A percentile compares a stretch with the other conserved stretches of the same genome.
These are phyloP conservation scores for Tilletia walkeri DNA, from an alignment of 1,284 basidiomycete species.

Conservation along the genomic window DNA sequence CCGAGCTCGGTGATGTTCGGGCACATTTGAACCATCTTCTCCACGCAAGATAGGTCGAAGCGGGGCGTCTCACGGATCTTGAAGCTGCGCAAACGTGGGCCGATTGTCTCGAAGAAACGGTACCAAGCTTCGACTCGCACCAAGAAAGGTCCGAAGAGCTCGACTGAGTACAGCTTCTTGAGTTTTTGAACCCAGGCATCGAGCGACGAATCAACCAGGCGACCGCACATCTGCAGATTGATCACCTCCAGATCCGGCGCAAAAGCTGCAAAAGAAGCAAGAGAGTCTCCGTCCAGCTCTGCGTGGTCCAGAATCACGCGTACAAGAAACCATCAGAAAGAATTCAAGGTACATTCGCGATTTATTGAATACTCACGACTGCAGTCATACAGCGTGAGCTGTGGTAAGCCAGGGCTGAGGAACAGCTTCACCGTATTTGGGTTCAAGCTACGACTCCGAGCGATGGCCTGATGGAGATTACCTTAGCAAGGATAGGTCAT, in stretches of 20 bases:
- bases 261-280: conserved; percentile 41
- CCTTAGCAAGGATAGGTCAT: conserved; percentile 60
- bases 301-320: not conserved
- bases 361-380: conserved; percentile 66
- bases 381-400: conserved; percentile 80
- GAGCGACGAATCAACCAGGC: conserved; percentile 71
- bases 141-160: conserved; percentile 85
- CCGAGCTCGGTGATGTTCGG: conserved; percentile 69
- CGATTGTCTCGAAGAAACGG: conserved; percentile 68
- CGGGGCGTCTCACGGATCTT: conserved; percentile 75
- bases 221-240: conserved; percentile 82
- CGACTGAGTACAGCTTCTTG: conserved; percentile 68
- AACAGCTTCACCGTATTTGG: conserved; percentile 75
- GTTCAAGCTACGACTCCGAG: conserved; percentile 78
- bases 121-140: conserved; percentile 75
- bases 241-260: conserved; percentile 44
- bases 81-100: conserved; percentile 68
- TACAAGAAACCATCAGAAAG: not conserved
- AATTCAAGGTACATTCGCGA: no score
- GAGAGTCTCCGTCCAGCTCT: conserved; percentile 40
- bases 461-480: conserved; percentile 81
- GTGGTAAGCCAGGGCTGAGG: conserved; percentile 70
- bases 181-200: conserved; percentile 67
- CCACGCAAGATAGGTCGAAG: conserved; percentile 73
- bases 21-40: conserved; percentile 67